phyloP scores from a whole-genome alignment of 805 yeast species.

The Nakazawaea molendinolei region DNA sequence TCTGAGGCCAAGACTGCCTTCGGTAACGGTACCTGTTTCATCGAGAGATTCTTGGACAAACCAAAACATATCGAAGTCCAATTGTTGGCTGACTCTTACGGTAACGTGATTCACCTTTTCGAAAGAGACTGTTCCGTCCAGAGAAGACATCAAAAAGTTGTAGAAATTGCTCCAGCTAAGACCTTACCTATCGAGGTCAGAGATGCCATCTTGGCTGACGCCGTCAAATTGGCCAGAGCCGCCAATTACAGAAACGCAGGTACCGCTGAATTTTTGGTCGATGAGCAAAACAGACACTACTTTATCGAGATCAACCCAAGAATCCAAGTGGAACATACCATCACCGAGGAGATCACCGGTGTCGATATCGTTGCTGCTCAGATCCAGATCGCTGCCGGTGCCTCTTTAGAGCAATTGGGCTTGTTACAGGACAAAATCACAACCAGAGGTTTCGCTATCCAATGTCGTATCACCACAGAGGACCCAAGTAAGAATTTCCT shows the following conservation, averaged over 20 bases:
- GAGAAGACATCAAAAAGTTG: slow-evolving; percentile 98
- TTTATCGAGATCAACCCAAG: slow-evolving; percentile 98
- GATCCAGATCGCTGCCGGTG: slow-evolving; percentile 98
- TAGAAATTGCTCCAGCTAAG: slow-evolving; percentile 96
- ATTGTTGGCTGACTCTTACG: slow-evolving; percentile 86
- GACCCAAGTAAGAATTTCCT: slow-evolving; percentile 95
- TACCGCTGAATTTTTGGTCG: slow-evolving; percentile 96
- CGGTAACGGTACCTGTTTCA: slow-evolving; percentile 97
- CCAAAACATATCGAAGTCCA: slow-evolving; percentile 99
- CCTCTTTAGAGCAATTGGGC: slow-evolving; percentile 85
- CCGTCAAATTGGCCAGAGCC: slow-evolving; percentile 81
- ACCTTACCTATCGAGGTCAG: slow-evolving; percentile 77
- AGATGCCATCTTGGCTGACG: slow-evolving; percentile 90
- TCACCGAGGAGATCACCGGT: slow-evolving; percentile 98
- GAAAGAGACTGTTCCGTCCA: slow-evolving; percentile 99
- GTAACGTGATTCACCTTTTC: slow-evolving; percentile 90
- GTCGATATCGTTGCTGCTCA: slow-evolving; percentile 97
- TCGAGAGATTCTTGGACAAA: slow-evolving; percentile 88
- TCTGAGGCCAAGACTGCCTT: slow-evolving; percentile 95
- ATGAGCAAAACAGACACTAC: slow-evolving; percentile 88
- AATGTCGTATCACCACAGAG: slow-evolving; percentile 98
- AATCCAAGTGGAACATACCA: slow-evolving; percentile 97
- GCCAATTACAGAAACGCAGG: slow-evolving; percentile 97
- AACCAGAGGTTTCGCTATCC: slow-evolving; percentile 96
- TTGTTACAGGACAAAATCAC: slow-evolving; percentile 91